Base-by-base conservation (phyloP, 1,284 basidiomycete genomes). In the Melampsora larici-populina region DNA sequence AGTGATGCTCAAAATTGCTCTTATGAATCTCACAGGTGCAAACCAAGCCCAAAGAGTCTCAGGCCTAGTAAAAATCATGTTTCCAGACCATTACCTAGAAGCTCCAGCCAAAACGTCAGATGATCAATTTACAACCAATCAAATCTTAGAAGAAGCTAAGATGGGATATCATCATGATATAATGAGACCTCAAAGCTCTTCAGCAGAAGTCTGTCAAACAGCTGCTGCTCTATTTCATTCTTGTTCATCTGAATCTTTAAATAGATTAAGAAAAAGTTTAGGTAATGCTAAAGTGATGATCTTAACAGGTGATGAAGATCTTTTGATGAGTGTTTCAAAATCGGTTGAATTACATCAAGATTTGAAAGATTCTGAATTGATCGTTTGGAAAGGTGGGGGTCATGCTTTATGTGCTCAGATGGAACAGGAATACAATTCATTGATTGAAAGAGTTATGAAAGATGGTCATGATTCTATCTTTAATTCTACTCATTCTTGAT, bases 381-480 rank as follows among this genome's bases (percentile, higher is more conserved):
- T 75, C 15, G 33, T 75, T 21, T 67, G 58, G n/a, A 66, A 75
- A 64, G 72, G 66, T 33, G 64, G 64, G 13, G 72, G 72, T 31
- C 72, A 75, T 60, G 72, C 72, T 13, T 55, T 73, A 21, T 64
- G 60, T 55, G 49, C 33, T n/a, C 71, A 73, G 49, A 58, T 73
- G 18, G 3, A 13, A 43, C 1, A 73, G 49, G 62, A 73, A 24
- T 64, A 64, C 60, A 73, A 65, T 40, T 3, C 17, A 26, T 43
- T 8, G 9, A 73, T 73, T 46, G 71, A 73, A 49, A 73, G 71
- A 46, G 65, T 73, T n/a, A 73, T 73, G 62, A 49, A 15, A 40
- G 71, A 73, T 31, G 71, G 62, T 26, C 51, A 73, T 40, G 62
- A 73, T 31, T 60, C 71, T 15, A 51, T 73, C 26, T 36, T 36